Percentiles rank a stretch among this genome's conserved stretches.
These are phyloP conservation scores for Tremellales sp. DNA, from an alignment of 1,284 basidiomycete genomes.

Conservation along the genomic window DNA sequence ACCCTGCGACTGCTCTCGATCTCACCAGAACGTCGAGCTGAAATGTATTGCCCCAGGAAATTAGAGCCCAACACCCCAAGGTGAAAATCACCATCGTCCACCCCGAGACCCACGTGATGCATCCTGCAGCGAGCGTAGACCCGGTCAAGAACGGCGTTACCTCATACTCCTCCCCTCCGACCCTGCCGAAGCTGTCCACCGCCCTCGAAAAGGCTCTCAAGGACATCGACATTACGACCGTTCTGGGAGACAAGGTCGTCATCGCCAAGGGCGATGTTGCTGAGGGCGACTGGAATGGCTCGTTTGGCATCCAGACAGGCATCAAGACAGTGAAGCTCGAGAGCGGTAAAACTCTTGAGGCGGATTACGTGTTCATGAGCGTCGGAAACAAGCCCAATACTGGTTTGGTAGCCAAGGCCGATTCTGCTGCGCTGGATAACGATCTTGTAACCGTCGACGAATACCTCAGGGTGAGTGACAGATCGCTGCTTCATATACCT, in stretches of 20 bases:
- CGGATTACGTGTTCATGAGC: constrained; percentile 50
- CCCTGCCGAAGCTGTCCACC: constrained; percentile 29
- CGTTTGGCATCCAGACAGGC: constrained; percentile 27
- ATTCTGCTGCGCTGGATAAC: constrained; percentile 36
- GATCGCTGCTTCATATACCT: background rate
- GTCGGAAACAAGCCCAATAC: constrained; percentile 50
- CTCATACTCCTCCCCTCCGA: constrained; percentile 24
- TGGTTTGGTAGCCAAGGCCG: constrained; percentile 32
- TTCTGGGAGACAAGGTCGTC: constrained; percentile 40
- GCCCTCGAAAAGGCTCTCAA: constrained; percentile 36
- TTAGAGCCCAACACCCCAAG: constrained; percentile 33
- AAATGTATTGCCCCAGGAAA: constrained; percentile 21
- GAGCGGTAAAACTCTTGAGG: constrained; percentile 38
- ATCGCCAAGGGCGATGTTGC: constrained; percentile 9
- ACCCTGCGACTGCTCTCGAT: background rate
- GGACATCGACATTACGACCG: constrained; percentile 38
- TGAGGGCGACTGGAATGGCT: constrained; percentile 30
- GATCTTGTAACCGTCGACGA: constrained; percentile 44
- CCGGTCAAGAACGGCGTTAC: constrained; percentile 1
- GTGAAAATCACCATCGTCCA: constrained; percentile 43
- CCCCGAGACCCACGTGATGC: constrained; percentile 20
- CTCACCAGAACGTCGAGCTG: background rate
- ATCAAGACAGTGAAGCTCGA: constrained; percentile 32
- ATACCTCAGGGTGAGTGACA: constrained; percentile 30
- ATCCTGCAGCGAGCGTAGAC: constrained; percentile 13